A percentile compares a stretch with the other conserved stretches of the same genome.
phyloP scores from a whole-genome alignment of 2,329 filamentous ascomycete species.

The Fusarium armeniacum region DNA sequence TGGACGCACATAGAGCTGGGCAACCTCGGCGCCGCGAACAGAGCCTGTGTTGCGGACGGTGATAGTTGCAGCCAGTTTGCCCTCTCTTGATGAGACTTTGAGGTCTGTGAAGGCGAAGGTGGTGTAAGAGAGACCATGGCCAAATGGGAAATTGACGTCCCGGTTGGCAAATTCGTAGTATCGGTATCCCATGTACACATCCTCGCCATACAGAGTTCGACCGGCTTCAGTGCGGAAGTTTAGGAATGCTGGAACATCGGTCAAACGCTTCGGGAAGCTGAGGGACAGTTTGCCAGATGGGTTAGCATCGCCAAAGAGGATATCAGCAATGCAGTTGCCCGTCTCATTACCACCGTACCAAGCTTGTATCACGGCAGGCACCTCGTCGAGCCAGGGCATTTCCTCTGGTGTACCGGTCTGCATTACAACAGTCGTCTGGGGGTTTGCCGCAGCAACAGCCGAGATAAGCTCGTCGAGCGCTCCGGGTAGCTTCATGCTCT shows the following conservation, averaged over 20 bases:
- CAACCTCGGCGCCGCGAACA: constrained; percentile 66
- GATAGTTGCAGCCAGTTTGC: constrained; percentile 63
- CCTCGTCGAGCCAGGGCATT: constrained; percentile 76
- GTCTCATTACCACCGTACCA: constrained; percentile 93
- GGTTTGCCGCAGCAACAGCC: constrained; percentile 75
- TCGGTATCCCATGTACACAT: constrained; percentile 84
- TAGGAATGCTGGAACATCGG: constrained; percentile 81
- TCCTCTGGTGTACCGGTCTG: constrained; percentile 82
- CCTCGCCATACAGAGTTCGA: constrained; percentile 82
- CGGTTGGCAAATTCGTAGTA: constrained; percentile 81
- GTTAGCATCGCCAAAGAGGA: constrained; percentile 80
- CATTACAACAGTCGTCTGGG: constrained; percentile 79
- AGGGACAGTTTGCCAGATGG: constrained; percentile 82
- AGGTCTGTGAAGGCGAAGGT: constrained; percentile 71
- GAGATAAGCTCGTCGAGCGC: constrained; percentile 78
- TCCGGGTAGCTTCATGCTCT: constrained; percentile 82
- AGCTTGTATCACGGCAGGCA: constrained; percentile 75
- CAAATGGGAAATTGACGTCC: constrained; percentile 80
- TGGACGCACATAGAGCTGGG: constrained; percentile 70
- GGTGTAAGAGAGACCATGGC: constrained; percentile 84
- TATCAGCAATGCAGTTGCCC: constrained; percentile 83
- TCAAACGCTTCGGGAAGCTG: constrained; percentile 75
- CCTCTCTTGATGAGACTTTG: constrained; percentile 61
- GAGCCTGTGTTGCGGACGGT: constrained; percentile 73
- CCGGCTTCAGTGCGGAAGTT: constrained; percentile 80